phyloP scores from a whole-genome alignment of 2,329 filamentous ascomycete species.

The Xylariaceae sp. region DNA sequence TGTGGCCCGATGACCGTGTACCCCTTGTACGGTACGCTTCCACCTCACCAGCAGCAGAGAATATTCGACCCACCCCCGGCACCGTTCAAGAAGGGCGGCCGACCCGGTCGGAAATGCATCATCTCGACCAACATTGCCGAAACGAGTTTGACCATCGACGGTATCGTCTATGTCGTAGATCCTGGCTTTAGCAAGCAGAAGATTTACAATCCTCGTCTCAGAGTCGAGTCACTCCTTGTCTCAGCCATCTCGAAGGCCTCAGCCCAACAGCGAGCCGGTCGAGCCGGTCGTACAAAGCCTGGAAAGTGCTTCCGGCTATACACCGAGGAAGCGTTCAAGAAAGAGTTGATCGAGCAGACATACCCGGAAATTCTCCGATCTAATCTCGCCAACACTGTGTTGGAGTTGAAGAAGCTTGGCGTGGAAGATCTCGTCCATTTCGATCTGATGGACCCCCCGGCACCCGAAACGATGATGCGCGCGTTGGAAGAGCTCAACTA shows the following conservation, averaged over 20 bases:
- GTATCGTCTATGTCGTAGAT: constrained; percentile 98
- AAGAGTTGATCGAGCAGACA: constrained; percentile 94
- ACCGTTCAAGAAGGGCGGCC: constrained; percentile 66
- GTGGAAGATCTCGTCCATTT: constrained; percentile 96
- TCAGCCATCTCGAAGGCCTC: constrained; percentile 98
- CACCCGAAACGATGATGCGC: constrained; percentile 96
- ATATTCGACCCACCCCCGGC: constrained; percentile 89
- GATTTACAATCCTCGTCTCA: constrained; percentile 94
- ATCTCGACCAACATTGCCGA: constrained; percentile 97
- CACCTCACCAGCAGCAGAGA: constrained; percentile 85
- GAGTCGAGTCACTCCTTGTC: constrained; percentile 94
- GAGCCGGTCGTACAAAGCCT: constrained; percentile 95
- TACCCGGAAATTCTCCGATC: constrained; percentile 94
- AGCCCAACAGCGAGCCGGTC: constrained; percentile 93
- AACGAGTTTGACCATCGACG: constrained; percentile 94
- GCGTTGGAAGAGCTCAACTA: constrained; percentile 97
- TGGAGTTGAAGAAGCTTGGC: constrained; percentile 96
- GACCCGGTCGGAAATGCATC: constrained; percentile 88
- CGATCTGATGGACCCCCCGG: constrained; percentile 96
- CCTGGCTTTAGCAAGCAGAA: constrained; percentile 99
- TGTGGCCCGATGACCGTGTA: constrained; percentile 87
- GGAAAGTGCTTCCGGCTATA: constrained; percentile 98
- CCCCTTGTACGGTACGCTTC: constrained; percentile 88
- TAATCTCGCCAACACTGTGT: constrained; percentile 88
- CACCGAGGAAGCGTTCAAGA: constrained; percentile 93